A percentile compares a stretch with the other conserved stretches of the same genome.
Evolutionary conservation across 305 asterid genomes (phyloP).

Genomic region (Stenogyne calaminthoides): DNA sequence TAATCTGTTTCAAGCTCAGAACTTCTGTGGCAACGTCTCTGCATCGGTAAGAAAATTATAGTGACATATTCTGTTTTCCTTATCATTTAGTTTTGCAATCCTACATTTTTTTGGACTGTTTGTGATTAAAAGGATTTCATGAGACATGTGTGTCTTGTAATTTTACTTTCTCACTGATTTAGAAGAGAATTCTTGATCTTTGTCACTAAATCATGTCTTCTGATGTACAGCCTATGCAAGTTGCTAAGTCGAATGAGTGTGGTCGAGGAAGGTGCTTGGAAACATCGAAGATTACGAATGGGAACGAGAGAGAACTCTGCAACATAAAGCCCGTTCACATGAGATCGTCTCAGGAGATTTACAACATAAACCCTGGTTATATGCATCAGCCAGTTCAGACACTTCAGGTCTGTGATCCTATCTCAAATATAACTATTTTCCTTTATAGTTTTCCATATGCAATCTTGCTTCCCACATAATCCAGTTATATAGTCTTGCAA

Average conservation of each 20-base stretch:
- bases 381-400: conserved; percentile 22
- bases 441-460: not conserved
- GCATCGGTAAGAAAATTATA: conserved; percentile 33
- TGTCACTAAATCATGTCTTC: not conserved
- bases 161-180: not conserved
- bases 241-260: conserved; percentile 4
- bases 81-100: not conserved
- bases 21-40: not conserved
- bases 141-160: not conserved
- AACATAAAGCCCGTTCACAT: not conserved
- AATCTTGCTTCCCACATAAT: not conserved
- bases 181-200: not conserved
- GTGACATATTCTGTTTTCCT: not conserved
- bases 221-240: conserved; percentile 27
- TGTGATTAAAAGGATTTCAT: not conserved
- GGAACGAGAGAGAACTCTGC: not conserved
- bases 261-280: not conserved
- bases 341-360: conserved; percentile 19
- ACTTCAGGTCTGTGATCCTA: conserved; percentile 33
- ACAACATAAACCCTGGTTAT: not conserved
- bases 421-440: not conserved
- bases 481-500: not conserved
- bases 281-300: not conserved
- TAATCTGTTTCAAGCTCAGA: conserved; percentile 28
- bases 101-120: not conserved